phyloP scores from a whole-genome alignment of 2,329 filamentous ascomycete species.

The Penicillium sclerotiorum region DNA sequence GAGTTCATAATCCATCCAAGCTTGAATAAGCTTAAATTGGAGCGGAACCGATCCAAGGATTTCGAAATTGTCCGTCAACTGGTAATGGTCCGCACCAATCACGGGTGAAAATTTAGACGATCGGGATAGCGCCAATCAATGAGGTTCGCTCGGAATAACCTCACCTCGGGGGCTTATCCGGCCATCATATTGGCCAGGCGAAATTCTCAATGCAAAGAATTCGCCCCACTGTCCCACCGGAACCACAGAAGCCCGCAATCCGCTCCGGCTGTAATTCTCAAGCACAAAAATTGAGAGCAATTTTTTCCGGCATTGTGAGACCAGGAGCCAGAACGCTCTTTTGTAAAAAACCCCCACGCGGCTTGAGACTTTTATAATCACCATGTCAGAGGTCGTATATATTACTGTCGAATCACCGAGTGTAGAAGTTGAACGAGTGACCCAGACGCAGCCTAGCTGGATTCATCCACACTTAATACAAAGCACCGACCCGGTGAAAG shows the following conservation, averaged over 20 bases:
- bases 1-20: too few relatives aligned
- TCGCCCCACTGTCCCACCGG: conserved; percentile 14
- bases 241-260: conserved; percentile 16
- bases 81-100: too few relatives aligned
- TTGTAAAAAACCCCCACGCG: neutral
- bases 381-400: conserved; percentile 25
- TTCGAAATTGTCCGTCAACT: too few relatives aligned
- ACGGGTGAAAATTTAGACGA: neutral
- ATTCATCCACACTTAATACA: conserved; percentile 33
- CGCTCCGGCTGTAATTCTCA: conserved; percentile 5
- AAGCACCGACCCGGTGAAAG: conserved; percentile 31
- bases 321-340: neutral
- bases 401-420: conserved; percentile 16
- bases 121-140: conserved; percentile 12
- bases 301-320: conserved; percentile 3
- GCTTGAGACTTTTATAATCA: neutral
- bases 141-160: conserved; percentile 16
- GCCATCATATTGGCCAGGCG: conserved; percentile 10
- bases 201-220: conserved; percentile 6
- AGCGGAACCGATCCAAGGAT: too few relatives aligned
- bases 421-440: conserved; percentile 16
- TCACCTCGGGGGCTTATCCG: conserved; percentile 14
- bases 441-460: conserved; percentile 21
- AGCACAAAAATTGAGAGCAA: conserved; percentile 1
- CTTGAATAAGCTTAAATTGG: too few relatives aligned